These are phyloP conservation scores for Pseudozyma sp. DNA, from an alignment of 1,284 basidiomycete species.

Conservation along the genomic window DNA sequence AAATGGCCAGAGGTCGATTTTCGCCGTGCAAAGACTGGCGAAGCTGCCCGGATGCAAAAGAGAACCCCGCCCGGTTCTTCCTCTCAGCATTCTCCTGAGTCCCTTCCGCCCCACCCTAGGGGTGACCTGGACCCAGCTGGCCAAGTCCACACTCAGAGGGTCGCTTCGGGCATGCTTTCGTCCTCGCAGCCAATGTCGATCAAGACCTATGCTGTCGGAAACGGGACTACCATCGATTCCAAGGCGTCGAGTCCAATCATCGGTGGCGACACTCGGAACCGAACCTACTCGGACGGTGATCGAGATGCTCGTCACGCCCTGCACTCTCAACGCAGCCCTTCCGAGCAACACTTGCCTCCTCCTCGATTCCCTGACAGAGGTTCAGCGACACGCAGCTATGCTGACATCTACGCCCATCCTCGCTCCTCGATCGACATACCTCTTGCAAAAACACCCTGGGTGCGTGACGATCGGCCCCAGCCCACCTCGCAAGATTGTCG, in stretches of 20 bases:
- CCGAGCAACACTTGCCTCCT: slow-evolving; percentile 24
- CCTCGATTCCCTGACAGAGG: slow-evolving; percentile 11
- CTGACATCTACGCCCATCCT: slow-evolving; percentile 13
- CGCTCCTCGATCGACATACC: slow-evolving; percentile 13
- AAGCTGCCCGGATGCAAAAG: slow-evolving; percentile 32
- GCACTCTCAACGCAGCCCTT: slow-evolving; percentile 19
- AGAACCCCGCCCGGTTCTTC: slow-evolving; percentile 25
- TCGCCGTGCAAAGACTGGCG: slow-evolving; percentile 46
- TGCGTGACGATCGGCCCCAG: slow-evolving; percentile 17
- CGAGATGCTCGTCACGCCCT: slow-evolving; percentile 10
- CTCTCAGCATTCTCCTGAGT: slow-evolving; percentile 27
- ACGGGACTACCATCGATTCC: slow-evolving; percentile 4
- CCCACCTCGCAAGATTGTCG: slow-evolving; percentile 22
- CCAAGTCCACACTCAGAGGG: slow-evolving; percentile 5
- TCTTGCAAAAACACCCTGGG: slow-evolving; percentile 5
- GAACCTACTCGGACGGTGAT: slow-evolving; percentile 41
- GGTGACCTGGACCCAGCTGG: slow-evolving; percentile 8
- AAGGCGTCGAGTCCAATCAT: slow-evolving; percentile 10
- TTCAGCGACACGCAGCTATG: not conserved
- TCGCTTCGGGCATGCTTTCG: slow-evolving; percentile 6
- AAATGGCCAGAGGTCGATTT: slow-evolving; percentile 55
- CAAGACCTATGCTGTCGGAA: not conserved
- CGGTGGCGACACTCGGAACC: slow-evolving; percentile 18
- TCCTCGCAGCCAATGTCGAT: slow-evolving; percentile 24
- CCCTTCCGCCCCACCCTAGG: slow-evolving; percentile 13